phyloP scores from a whole-genome alignment of 257 asterid genomes.

The Hygrophila difformis region DNA sequence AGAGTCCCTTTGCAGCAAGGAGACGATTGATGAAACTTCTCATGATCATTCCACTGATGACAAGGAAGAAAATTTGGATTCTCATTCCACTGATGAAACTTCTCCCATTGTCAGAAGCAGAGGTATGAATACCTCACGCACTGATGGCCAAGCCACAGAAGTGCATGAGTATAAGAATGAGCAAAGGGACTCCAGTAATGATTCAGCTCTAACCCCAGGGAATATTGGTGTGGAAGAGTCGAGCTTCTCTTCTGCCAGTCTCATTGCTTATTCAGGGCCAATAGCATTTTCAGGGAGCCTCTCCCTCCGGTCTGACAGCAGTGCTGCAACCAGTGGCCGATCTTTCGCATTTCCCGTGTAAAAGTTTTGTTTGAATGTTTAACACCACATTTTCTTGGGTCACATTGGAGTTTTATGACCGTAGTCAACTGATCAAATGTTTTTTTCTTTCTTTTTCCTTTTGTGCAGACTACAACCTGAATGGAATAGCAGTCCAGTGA shows the following conservation, averaged over 20 bases:
- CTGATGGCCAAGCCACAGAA: constrained; percentile 1
- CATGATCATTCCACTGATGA: not conserved
- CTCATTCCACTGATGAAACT: not conserved
- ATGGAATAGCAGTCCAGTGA: constrained; percentile 77
- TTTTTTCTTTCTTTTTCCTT: not conserved
- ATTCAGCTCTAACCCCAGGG: constrained; percentile 1
- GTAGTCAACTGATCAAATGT: not conserved
- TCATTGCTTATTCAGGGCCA: constrained; percentile 24
- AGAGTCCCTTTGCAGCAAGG: constrained; percentile 3
- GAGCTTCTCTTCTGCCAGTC: constrained; percentile 35
- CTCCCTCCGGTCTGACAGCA: constrained; percentile 53
- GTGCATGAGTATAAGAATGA: not conserved
- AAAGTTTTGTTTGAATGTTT: not conserved
- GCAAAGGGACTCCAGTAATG: too few species aligned
- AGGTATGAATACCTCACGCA: not conserved
- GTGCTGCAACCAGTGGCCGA: constrained; percentile 47
- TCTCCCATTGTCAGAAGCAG: not conserved
- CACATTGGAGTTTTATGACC: not conserved
- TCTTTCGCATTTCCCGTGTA: constrained; percentile 71
- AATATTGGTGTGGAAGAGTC: constrained; percentile 34
- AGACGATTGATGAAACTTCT: constrained; percentile 3
- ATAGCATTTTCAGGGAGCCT: constrained; percentile 36
- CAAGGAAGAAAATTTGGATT: constrained; percentile 1
- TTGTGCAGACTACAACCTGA: constrained; percentile 57
- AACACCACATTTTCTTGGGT: not conserved